Base-by-base conservation (phyloP, 768 basidiomycete genomes). In the Steccherinum ochraceum region DNA sequence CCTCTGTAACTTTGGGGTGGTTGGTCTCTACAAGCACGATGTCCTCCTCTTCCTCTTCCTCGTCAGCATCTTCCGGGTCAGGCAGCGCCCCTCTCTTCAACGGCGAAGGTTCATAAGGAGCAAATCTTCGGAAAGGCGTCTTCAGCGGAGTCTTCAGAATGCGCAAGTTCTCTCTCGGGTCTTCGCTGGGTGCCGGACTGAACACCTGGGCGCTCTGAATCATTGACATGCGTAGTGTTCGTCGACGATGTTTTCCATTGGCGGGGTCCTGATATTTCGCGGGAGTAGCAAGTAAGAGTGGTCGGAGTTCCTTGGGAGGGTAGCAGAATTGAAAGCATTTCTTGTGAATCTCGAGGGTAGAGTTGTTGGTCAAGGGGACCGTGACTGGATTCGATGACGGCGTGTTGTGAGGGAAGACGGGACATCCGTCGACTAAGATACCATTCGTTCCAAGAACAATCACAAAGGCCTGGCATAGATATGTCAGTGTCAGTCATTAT, bases 171-270 rank as follows among this genome's bases (percentile, higher is more conserved):
- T 81, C 81, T 24, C 71, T 67, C 1, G 84, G 81, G 58, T 84
- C 75, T 2, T 67, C 64, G 27, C 77, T 80, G 0, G 81, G 83
- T 3, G 77, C 66, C 1, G 86, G 87, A 1, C 80, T 78, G 64
- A 88, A 86, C 3, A 90, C 84, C 57, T 86, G 78, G 0, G 84
- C 84, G 49, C 80, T 80, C 21, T 80, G 73, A 26, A 90, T 86
- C 83, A 90, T 85, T 2, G 84, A 86, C 52, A 90, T 74, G 24
- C 86, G 79, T 1, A 84, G 72, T 2, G 77, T 72, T 19, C 79
- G 72, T 20, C 63, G 53, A 24, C 64, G 53, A n/a, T 48, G 53
- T 3, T 44, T 24, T 46, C 72, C 72, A 20, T 63, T 61, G 20
- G 45, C 44, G 26, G 59, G 47, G 54, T 52, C 56, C 43, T 49